phyloP scores from a whole-genome alignment of 2,329 filamentous ascomycete species.

The Albifimbria verrucaria region DNA sequence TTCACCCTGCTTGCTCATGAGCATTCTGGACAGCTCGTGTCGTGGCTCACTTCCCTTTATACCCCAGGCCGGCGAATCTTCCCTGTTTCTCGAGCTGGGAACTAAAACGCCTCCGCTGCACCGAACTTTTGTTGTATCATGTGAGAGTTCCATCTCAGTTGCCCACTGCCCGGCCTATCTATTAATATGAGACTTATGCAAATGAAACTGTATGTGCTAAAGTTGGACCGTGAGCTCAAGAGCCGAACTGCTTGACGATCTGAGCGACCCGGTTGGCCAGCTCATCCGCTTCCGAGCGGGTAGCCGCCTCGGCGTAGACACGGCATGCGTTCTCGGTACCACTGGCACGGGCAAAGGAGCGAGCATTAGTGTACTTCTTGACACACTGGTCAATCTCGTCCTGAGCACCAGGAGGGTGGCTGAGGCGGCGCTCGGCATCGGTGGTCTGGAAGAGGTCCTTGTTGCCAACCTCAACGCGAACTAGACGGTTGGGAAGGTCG shows the following conservation, averaged over 20 bases:
- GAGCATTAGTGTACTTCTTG: slow-evolving; percentile 84
- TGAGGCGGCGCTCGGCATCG: slow-evolving; percentile 86
- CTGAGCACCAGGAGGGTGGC: slow-evolving; percentile 75
- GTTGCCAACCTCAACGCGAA: slow-evolving; percentile 84
- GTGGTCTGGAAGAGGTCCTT: slow-evolving; percentile 88
- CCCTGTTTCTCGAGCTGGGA: neutral
- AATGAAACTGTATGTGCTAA: neutral
- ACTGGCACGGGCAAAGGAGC: slow-evolving; percentile 87
- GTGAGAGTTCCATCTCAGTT: neutral
- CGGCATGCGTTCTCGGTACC: slow-evolving; percentile 95
- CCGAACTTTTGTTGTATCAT: neutral
- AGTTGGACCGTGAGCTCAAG: slow-evolving; percentile 13
- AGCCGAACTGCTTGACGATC: slow-evolving; percentile 61
- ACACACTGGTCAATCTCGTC: slow-evolving; percentile 83
- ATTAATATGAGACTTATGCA: neutral
- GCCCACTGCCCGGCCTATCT: neutral
- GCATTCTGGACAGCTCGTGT: too few relatives aligned
- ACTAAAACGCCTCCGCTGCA: neutral
- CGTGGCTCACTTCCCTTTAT: neutral
- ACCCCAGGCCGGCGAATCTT: neutral
- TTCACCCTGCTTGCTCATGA: too few relatives aligned
- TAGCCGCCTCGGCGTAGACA: slow-evolving; percentile 93
- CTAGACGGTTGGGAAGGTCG: slow-evolving; percentile 92
- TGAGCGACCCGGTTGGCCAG: slow-evolving; percentile 78
- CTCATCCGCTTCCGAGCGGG: slow-evolving; percentile 85